These are phyloP conservation scores for Acanthochlamys bracteata DNA, from an alignment of 106 monocot genomes.

Conservation along the genomic window DNA sequence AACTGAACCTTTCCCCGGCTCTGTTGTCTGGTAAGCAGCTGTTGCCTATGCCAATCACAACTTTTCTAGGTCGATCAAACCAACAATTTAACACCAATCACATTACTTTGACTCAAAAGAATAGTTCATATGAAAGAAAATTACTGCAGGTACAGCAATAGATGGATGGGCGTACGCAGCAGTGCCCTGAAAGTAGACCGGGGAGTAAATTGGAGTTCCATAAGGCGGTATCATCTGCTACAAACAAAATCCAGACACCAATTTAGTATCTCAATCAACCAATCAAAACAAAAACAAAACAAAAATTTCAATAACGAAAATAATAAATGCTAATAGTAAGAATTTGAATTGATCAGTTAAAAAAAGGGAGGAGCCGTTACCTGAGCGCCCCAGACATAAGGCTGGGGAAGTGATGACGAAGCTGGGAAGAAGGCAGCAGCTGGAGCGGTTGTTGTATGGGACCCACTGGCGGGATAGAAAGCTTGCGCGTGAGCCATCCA, in stretches of 20 bases:
- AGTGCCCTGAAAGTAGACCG: constrained; percentile 19
- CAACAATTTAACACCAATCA: neutral
- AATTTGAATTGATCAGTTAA: neutral
- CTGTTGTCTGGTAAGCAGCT: neutral
- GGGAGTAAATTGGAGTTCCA: constrained; percentile 30
- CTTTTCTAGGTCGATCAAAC: neutral
- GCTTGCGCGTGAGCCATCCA: neutral
- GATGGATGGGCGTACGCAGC: constrained; percentile 25
- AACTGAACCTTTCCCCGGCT: neutral
- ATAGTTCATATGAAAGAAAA: neutral
- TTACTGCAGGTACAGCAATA: constrained; percentile 7
- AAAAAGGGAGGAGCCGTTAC: neutral
- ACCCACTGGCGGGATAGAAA: neutral
- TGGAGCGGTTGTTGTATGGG: neutral
- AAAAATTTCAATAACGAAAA: neutral
- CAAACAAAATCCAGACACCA: neutral
- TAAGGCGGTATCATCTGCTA: constrained; percentile 29
- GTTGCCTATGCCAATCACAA: too few species aligned
- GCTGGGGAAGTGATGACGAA: neutral
- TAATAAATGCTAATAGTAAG: neutral
- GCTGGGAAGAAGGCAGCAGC: neutral
- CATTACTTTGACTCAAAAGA: too few species aligned
- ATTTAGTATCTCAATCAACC: too few species aligned
- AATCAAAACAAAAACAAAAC: neutral
- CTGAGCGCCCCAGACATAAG: constrained; percentile 5